Percentiles rank a stretch among this genome's conserved stretches.
phyloP scores from a whole-genome alignment of 1,139 yeast genomes.

The Scheffersomyces titani region DNA sequence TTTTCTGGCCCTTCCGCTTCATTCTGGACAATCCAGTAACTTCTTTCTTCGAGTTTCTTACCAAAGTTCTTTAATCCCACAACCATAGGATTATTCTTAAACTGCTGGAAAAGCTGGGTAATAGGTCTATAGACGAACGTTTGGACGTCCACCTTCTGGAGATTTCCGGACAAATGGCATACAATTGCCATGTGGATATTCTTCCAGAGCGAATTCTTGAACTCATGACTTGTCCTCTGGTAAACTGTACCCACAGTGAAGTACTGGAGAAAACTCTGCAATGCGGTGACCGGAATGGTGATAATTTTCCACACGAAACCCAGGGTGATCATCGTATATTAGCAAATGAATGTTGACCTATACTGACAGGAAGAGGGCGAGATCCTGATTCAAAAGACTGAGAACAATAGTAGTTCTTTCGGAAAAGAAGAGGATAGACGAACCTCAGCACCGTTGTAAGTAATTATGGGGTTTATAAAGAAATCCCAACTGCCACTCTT shows the following conservation, averaged over 20 bases:
- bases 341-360: background rate
- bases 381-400: background rate
- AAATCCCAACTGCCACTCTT: background rate
- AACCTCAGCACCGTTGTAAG: background rate
- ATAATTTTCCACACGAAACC: constrained; percentile 6
- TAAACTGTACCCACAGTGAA: constrained; percentile 35
- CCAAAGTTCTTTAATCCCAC: constrained; percentile 14
- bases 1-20: constrained; percentile 5
- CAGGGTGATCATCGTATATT: constrained; percentile 4
- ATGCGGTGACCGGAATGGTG: constrained; percentile 21
- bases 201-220: constrained; percentile 29
- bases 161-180: constrained; percentile 25
- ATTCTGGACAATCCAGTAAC: constrained; percentile 17
- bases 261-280: constrained; percentile 23
- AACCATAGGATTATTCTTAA: constrained; percentile 10
- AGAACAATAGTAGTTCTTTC: background rate
- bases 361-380: background rate
- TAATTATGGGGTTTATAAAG: background rate
- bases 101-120: constrained; percentile 8
- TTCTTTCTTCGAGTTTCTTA: constrained; percentile 10
- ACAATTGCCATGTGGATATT: constrained; percentile 30
- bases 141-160: constrained; percentile 12
- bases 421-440: too few species aligned
- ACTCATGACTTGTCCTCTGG: constrained; percentile 30
- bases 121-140: constrained; percentile 11